These are phyloP conservation scores for Domatiomyces globalis DNA, from an alignment of 2,329 filamentous ascomycete genomes.

Conservation along the genomic window DNA sequence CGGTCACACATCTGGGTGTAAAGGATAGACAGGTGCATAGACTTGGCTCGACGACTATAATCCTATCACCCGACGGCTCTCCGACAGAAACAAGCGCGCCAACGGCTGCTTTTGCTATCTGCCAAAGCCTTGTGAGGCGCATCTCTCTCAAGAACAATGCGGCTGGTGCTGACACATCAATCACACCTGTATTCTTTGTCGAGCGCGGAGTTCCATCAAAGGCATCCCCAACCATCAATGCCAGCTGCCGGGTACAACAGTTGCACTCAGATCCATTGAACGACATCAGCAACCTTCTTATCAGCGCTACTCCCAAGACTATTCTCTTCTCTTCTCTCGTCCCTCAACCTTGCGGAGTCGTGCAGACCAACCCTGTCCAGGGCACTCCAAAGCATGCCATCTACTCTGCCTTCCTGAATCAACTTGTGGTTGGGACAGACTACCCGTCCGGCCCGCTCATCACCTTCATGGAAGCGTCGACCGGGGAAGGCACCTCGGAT, in stretches of 20 bases:
- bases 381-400: conserved; percentile 31
- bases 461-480: not conserved
- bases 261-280: conserved; percentile 8
- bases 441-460: not conserved
- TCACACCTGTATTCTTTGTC: conserved; percentile 3
- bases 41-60: not conserved
- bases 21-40: not conserved
- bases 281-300: conserved; percentile 29
- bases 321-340: conserved; percentile 35
- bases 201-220: conserved; percentile 27
- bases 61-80: not conserved
- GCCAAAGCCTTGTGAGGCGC: not conserved
- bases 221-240: conserved; percentile 18
- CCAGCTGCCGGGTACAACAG: conserved; percentile 5
- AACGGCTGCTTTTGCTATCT: not conserved
- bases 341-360: conserved; percentile 24
- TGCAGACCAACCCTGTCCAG: conserved; percentile 26
- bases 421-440: conserved; percentile 31
- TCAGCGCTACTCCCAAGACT: conserved; percentile 34
- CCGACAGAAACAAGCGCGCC: not conserved
- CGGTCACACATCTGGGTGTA: not conserved
- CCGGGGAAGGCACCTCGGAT: not conserved
- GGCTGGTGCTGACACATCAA: not conserved
- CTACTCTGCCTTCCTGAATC: conserved; percentile 33
- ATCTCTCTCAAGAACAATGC: not conserved